These are phyloP conservation scores for Rubia balearica DNA, from an alignment of 305 asterid species.

Conservation along the genomic window DNA sequence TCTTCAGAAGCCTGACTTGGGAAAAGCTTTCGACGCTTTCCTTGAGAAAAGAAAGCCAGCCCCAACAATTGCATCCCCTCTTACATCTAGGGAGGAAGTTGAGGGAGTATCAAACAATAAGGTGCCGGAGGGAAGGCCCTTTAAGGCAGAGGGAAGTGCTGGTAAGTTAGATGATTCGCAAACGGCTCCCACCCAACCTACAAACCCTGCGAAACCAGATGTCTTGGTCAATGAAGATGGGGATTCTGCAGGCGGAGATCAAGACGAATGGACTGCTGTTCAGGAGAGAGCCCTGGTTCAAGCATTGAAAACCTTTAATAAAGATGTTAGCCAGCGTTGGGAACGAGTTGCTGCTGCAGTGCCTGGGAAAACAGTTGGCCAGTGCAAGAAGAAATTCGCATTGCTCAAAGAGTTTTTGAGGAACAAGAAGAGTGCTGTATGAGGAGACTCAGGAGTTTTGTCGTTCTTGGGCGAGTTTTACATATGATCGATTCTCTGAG, in stretches of 20 bases:
- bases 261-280: constrained; percentile 67
- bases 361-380: constrained; percentile 63
- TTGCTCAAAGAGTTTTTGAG: constrained; percentile 74
- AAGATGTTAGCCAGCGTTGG: constrained; percentile 79
- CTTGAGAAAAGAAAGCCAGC: constrained; percentile 90
- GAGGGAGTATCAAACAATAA: constrained; percentile 29
- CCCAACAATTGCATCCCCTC: constrained; percentile 75
- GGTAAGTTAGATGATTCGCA: constrained; percentile 23
- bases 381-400: constrained; percentile 67
- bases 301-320: constrained; percentile 85
- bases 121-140: constrained; percentile 19
- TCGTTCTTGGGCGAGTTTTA: not conserved
- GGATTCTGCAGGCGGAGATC: constrained; percentile 45
- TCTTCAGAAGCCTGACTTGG: constrained; percentile 88
- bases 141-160: constrained; percentile 20
- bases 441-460: not conserved
- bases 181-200: constrained; percentile 28
- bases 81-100: constrained; percentile 62
- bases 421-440: constrained; percentile 59
- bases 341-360: constrained; percentile 86
- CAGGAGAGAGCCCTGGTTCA: constrained; percentile 82
- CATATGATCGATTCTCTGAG: too few relatives aligned
- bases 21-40: constrained; percentile 88
- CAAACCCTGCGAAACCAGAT: constrained; percentile 28
- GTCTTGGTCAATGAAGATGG: constrained; percentile 32